phyloP scores from a whole-genome alignment of 805 yeast genomes.

The Brettanomyces anomalus region DNA sequence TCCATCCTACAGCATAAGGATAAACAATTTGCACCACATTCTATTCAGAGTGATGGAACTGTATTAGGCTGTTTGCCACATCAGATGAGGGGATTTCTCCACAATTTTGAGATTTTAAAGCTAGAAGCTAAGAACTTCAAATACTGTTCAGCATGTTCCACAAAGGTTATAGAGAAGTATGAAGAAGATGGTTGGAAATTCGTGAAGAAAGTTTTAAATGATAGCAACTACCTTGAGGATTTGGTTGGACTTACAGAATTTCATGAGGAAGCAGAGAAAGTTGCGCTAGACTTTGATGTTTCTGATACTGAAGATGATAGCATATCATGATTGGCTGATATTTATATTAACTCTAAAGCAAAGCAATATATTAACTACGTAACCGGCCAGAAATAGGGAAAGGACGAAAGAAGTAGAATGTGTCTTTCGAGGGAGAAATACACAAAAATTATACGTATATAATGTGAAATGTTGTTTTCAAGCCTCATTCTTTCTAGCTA shows the following conservation, averaged over 20 bases:
- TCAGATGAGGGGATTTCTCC: constrained; percentile 83
- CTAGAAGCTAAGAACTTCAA: constrained; percentile 65
- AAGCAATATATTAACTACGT: no score
- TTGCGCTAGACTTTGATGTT: constrained; percentile 27
- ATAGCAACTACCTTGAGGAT: constrained; percentile 59
- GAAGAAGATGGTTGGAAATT: constrained; percentile 66
- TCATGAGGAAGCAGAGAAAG: constrained; percentile 60
- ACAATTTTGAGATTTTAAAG: constrained; percentile 52
- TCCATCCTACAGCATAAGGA: constrained; percentile 62
- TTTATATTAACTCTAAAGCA: neutral
- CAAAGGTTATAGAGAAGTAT: constrained; percentile 44
- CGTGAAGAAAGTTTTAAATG: constrained; percentile 59
- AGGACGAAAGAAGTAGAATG: no score
- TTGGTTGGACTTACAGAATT: constrained; percentile 72
- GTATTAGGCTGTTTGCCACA: constrained; percentile 74
- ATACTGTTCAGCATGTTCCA: constrained; percentile 83
- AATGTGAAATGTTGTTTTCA: neutral
- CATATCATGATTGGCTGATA: neutral
- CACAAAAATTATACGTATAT: no score
- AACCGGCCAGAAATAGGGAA: no score
- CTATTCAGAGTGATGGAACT: constrained; percentile 20
- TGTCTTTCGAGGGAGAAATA: no score
- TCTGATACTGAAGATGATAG: constrained; percentile 28
- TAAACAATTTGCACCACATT: constrained; percentile 32
- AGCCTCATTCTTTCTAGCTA: constrained; percentile 20